phyloP scores from a whole-genome alignment of 176 grass and related monocot genomes.

The Thalia dealbata region DNA sequence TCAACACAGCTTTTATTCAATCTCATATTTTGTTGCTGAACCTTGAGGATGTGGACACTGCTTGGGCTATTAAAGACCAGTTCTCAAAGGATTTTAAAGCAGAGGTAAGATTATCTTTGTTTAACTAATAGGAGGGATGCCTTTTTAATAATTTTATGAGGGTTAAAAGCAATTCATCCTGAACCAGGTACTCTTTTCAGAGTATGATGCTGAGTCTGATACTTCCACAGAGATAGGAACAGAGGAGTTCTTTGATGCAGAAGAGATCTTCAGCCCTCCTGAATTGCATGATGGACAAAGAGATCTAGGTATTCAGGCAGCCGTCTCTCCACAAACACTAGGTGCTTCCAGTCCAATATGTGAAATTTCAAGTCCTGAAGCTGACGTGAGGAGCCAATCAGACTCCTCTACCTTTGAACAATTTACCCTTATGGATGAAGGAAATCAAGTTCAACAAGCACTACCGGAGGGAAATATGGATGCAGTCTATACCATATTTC shows the following conservation, averaged over 20 bases:
- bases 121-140: conserved; percentile 9
- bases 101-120: conserved; percentile 45
- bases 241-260: conserved; percentile 87
- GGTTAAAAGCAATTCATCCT: conserved; percentile 57
- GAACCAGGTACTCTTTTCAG: conserved; percentile 99
- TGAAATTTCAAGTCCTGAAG: neutral
- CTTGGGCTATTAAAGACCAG: conserved; percentile 52
- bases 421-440: conserved; percentile 24
- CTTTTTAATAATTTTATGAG: conserved; percentile 3
- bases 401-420: conserved; percentile 32
- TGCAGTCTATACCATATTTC: neutral
- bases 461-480: conserved; percentile 18
- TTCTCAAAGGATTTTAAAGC: conserved; percentile 91
- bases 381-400: conserved; percentile 29
- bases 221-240: conserved; percentile 29
- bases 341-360: conserved; percentile 26
- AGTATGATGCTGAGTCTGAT: conserved; percentile 72
- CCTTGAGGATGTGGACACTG: conserved; percentile 67
- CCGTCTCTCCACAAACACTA: conserved; percentile 24
- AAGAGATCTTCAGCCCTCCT: conserved; percentile 73
- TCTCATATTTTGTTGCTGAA: conserved; percentile 73
- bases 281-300: conserved; percentile 60
- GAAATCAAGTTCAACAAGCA: conserved; percentile 27
- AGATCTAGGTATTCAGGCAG: conserved; percentile 32
- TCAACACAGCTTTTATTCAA: conserved; percentile 82